These are phyloP conservation scores for Rhizophagus clarus DNA, from an alignment of 192 early-diverging fungal genomes.

Conservation along the genomic window DNA sequence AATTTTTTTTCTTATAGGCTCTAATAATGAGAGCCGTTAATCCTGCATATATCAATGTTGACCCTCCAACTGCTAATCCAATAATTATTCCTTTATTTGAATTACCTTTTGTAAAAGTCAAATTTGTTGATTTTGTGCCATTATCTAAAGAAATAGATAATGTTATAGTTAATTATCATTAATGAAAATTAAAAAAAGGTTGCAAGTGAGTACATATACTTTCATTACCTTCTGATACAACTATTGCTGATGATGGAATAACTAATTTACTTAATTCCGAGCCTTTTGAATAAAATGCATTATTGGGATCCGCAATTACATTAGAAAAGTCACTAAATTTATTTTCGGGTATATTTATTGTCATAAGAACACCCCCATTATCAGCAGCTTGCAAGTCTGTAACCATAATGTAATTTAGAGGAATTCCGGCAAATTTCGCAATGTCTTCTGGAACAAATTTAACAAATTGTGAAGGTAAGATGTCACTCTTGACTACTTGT, in stretches of 20 bases:
- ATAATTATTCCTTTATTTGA: constrained; percentile 32
- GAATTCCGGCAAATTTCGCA: not conserved
- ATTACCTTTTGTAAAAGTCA: too few species aligned
- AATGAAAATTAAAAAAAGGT: not conserved
- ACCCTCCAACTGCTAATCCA: constrained; percentile 38
- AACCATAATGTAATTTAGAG: not conserved
- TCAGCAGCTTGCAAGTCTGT: not conserved
- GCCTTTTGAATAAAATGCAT: constrained; percentile 6
- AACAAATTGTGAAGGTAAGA: constrained; percentile 9
- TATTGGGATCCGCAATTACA: not conserved
- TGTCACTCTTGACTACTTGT: not conserved
- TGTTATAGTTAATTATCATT: not conserved
- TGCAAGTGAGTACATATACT: not conserved
- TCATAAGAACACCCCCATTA: not conserved
- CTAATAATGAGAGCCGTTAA: constrained; percentile 40
- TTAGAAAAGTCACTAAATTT: not conserved
- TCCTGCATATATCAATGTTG: constrained; percentile 41
- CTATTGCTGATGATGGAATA: not conserved
- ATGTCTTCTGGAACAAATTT: not conserved
- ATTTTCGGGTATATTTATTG: not conserved
- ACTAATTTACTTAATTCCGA: not conserved
- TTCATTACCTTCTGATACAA: not conserved
- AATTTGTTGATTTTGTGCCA: too few species aligned
- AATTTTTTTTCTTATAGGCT: constrained; percentile 37
- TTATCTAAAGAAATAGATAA: too few species aligned